Evolutionary conservation across 768 basidiomycete genomes (phyloP), one percentile per base, ranked within the genome.

Genomic region (Kwoniella botswanensis): DNA sequence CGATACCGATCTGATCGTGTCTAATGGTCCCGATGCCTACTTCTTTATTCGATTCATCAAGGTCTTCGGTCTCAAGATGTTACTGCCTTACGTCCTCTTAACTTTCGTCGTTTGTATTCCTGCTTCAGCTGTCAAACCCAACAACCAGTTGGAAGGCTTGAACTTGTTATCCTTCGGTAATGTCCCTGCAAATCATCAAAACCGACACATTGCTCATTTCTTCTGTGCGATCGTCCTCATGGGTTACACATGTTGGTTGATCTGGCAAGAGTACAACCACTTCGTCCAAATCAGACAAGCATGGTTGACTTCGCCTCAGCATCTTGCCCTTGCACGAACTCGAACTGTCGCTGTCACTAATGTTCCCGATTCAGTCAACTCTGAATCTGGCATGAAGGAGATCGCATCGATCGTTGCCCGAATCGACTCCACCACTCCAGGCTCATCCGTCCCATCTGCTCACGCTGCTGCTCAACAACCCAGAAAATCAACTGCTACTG

Each of bases 21-120:
- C 76, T 54, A 83, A 84, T 60, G 84, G 84, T 56, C 74, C 74
- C 46, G 84, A 84, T 65, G 82, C 84, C 18, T 84, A 84, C 73
- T 75, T 82, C 66, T 84, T 81, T 65, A 59, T 83, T 11, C 72
- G 81, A 56, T 84, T 78, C 73, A 52, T 81, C 63, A 83, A 82
- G 64, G 74, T 84, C 59, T 81, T 84, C 64, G 81, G 82, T 9
- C 63, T 84, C 60, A 73, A 82, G 58, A 80, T 84, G 74, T 71
- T 84, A 42, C 58, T 83, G 24, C 84, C 84, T 43, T 83, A 83
- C 76, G 72, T 81, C 59, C 41, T 83, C 52, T 62, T 84, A 53
- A 81, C 81, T 18, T 76, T 76, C 67, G 64, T 76, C 69, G 69
- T 84, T 67, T 78, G 82, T 29, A 76, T 84, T 42, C 82, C 82